Evolutionary conservation across 495 filamentous ascomycete species (phyloP).

Genomic region (Penicillium samsonianum): DNA sequence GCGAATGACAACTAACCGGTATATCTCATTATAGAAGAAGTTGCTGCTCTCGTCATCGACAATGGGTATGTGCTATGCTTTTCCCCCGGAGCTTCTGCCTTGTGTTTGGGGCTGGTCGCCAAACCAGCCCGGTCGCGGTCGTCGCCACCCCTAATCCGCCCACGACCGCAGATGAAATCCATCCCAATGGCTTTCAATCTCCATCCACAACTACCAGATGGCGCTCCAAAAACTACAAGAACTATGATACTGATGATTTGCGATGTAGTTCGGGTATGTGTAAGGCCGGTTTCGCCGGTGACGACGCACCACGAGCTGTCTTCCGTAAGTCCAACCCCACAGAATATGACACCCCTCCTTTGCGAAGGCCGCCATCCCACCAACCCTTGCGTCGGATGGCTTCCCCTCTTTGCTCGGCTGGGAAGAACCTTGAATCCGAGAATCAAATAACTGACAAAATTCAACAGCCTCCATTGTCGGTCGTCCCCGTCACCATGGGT

Average conservation of each 20-base stretch:
- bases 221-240: slow-evolving; percentile 8
- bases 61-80: slow-evolving; percentile 83
- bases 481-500: slow-evolving; percentile 99
- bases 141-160: slow-evolving; percentile 21
- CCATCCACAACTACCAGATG: slow-evolving; percentile 7
- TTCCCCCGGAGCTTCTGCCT: slow-evolving; percentile 25
- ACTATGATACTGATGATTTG: slow-evolving; percentile 50
- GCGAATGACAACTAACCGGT: slow-evolving; percentile 52
- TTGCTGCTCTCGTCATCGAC: slow-evolving; percentile 99
- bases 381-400: slow-evolving; percentile 35
- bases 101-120: slow-evolving; percentile 23
- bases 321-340: slow-evolving; percentile 85
- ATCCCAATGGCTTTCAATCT: slow-evolving; percentile 21
- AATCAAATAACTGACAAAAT: slow-evolving; percentile 9
- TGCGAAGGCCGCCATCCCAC: slow-evolving; percentile 18
- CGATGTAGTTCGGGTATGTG: slow-evolving; percentile 95
- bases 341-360: slow-evolving; percentile 21
- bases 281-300: slow-evolving; percentile 99
- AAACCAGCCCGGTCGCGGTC: slow-evolving; percentile 32
- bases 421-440: background rate
- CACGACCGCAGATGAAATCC: slow-evolving; percentile 19
- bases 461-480: slow-evolving; percentile 93
- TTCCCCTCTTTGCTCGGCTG: slow-evolving; percentile 5
- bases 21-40: slow-evolving; percentile 77
- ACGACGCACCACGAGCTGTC: slow-evolving; percentile 98